Evolutionary conservation across 331 rosid genomes (phyloP), one percentile per base, ranked within the genome.

Genomic region (Arachis monticola): DNA sequence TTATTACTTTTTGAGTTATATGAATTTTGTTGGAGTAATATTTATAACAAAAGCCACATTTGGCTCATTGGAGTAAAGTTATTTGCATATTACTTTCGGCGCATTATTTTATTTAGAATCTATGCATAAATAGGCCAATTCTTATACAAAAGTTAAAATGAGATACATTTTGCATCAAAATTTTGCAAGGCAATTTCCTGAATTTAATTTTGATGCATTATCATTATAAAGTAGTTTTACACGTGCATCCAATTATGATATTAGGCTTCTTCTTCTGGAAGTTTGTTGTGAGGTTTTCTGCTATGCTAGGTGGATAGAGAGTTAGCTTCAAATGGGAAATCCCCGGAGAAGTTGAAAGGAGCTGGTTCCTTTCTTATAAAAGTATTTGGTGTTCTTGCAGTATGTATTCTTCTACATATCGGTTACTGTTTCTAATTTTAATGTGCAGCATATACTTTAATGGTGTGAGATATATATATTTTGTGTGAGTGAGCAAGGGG

Each of bases 311-410:
- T 93, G 52, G 99, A 94, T 74, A 86, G 74, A 77, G 96, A 94
- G 42, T 75, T 92, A 81, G 89, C 86, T 78, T 83, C 87, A 0
- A 87, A 81, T 79, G 99, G 97, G 64, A 92, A 86, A 78, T 85
- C 97, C 11, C 97, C 97, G 0, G 97, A 92, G 86, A 94, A 94
- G 81, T 76, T 94, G 91, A 92, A 94, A 73, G 99, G 92, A 27
- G 97, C 97, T 38, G 97, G 99, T 55, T 94, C 99, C 13, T 84
- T 94, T 68, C 97, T 94, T 5, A 94, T 94, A 97, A 94, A 92
- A 90, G 92, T 88, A 41, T 94, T 94, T 84, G 96, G 99, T 65
- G 87, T 82, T 70, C 97, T 94, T 76, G 99, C 97, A 64, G 99
- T 94, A 86, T 80, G 93, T 22, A 22, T 52, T 52, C 58, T 2